Conservation (phyloP, 305 asterid species). For the Fraxinus angustifolia region DNA sequence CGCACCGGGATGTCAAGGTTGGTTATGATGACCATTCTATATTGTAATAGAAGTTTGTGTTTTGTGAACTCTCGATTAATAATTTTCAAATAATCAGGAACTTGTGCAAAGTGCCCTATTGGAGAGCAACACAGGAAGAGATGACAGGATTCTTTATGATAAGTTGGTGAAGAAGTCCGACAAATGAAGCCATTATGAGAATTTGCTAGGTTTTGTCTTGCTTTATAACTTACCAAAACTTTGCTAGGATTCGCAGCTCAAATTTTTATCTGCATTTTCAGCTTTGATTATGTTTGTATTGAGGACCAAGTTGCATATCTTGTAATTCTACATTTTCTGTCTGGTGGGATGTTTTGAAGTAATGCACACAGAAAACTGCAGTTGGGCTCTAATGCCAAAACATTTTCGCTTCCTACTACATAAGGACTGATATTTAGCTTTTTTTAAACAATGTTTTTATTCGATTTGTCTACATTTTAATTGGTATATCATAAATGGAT, state of each 20-base stretch:
- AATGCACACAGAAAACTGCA: background rate
- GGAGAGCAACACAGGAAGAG: constrained; percentile 81
- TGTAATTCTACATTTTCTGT: background rate
- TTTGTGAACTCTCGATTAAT: background rate
- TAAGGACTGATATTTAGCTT: background rate
- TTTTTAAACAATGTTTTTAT: background rate
- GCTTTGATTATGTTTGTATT: background rate
- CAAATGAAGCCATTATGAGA: constrained; percentile 6
- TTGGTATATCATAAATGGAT: background rate
- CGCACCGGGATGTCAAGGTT: constrained; percentile 92
- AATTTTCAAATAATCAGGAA: constrained; percentile 43
- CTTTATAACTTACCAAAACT: background rate
- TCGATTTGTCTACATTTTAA: background rate
- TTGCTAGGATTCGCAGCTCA: background rate
- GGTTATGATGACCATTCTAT: constrained; percentile 14
- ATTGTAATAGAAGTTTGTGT: background rate
- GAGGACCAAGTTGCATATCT: background rate
- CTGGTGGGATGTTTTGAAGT: background rate
- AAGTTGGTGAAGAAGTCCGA: constrained; percentile 60
- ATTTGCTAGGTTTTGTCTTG: background rate
- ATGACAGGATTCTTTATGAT: constrained; percentile 74
- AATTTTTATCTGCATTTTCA: background rate
- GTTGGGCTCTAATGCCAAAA: background rate
- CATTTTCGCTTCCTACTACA: background rate
- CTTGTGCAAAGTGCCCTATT: constrained; percentile 84